phyloP scores from a whole-genome alignment of 805 yeast species.

The Scheffersomyces ergatensis region DNA sequence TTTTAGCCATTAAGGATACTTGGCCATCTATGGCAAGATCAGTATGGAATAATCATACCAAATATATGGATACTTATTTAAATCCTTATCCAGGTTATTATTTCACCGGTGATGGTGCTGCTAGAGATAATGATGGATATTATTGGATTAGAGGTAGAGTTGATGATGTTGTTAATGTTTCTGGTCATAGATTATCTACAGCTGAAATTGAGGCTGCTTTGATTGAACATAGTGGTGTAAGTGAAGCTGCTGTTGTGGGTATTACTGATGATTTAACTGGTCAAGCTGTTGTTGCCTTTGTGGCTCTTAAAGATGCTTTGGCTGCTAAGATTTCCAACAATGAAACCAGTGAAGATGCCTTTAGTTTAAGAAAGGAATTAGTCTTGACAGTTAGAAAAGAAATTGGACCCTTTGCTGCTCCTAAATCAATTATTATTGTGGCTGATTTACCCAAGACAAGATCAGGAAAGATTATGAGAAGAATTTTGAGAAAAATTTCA shows the following conservation, averaged over 20 bases:
- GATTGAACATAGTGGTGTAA: conserved; percentile 66
- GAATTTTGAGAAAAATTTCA: conserved; percentile 73
- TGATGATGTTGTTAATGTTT: conserved; percentile 84
- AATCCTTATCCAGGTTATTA: conserved; percentile 79
- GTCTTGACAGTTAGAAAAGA: conserved; percentile 70
- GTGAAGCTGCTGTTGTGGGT: conserved; percentile 84
- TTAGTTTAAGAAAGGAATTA: conserved; percentile 59
- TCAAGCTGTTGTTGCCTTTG: conserved; percentile 82
- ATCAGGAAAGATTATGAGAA: conserved; percentile 85
- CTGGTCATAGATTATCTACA: conserved; percentile 85
- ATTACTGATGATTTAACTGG: conserved; percentile 82
- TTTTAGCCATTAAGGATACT: conserved; percentile 63
- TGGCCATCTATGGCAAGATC: conserved; percentile 90
- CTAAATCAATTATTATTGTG: conserved; percentile 69
- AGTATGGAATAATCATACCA: conserved; percentile 72
- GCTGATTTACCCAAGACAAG: conserved; percentile 82
- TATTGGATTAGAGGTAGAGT: conserved; percentile 86
- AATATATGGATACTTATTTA: conserved; percentile 78
- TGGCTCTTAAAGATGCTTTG: conserved; percentile 59
- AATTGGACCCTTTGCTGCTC: conserved; percentile 86
- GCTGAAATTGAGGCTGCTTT: conserved; percentile 86
- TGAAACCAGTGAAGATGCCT: conserved; percentile 43
- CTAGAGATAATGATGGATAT: conserved; percentile 79
- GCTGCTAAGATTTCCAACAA: conserved; percentile 23
- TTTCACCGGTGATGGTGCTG: conserved; percentile 90